These are phyloP conservation scores for Pisolithus tinctorius DNA, from an alignment of 768 basidiomycete genomes.

Conservation along the genomic window DNA sequence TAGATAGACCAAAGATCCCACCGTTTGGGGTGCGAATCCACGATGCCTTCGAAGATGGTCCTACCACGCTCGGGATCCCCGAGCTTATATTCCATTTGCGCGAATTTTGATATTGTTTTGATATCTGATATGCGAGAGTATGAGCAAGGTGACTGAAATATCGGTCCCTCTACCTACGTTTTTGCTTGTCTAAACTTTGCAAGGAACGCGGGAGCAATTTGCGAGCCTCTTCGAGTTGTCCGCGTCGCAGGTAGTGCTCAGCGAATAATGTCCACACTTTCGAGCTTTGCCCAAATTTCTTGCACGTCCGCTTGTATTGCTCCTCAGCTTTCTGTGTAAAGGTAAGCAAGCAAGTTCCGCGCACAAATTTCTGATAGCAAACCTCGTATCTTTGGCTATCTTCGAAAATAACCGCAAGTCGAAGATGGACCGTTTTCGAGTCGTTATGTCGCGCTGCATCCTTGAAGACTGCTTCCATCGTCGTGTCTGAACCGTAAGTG, in stretches of 20 bases:
- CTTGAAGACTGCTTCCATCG: conserved; percentile 75
- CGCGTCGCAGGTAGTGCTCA: conserved; percentile 72
- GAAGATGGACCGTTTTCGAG: conserved; percentile 83
- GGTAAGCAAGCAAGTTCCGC: background rate
- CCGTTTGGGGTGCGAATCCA: conserved; percentile 92
- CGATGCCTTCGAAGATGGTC: conserved; percentile 93
- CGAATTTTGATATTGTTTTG: conserved; percentile 93
- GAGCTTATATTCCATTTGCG: conserved; percentile 89
- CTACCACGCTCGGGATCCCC: conserved; percentile 93
- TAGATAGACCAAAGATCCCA: conserved; percentile 96
- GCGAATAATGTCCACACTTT: conserved; percentile 91
- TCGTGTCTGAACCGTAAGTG: conserved; percentile 80
- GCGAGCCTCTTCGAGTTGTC: conserved; percentile 72
- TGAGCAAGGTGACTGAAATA: conserved; percentile 1
- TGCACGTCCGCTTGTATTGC: conserved; percentile 78
- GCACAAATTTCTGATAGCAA: conserved; percentile 10
- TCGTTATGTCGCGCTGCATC: conserved; percentile 89
- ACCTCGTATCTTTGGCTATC: conserved; percentile 81
- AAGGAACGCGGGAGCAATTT: conserved; percentile 81
- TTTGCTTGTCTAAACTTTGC: conserved; percentile 87
- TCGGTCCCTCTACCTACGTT: conserved; percentile 55
- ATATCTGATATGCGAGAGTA: conserved; percentile 49
- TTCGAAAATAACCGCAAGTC: conserved; percentile 78
- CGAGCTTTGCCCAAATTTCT: conserved; percentile 91
- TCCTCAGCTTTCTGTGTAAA: conserved; percentile 80